A percentile compares a stretch with the other conserved stretches of the same genome.
These are phyloP conservation scores for Tricharina praecox DNA, from an alignment of 495 filamentous ascomycete species.

Conservation along the genomic window DNA sequence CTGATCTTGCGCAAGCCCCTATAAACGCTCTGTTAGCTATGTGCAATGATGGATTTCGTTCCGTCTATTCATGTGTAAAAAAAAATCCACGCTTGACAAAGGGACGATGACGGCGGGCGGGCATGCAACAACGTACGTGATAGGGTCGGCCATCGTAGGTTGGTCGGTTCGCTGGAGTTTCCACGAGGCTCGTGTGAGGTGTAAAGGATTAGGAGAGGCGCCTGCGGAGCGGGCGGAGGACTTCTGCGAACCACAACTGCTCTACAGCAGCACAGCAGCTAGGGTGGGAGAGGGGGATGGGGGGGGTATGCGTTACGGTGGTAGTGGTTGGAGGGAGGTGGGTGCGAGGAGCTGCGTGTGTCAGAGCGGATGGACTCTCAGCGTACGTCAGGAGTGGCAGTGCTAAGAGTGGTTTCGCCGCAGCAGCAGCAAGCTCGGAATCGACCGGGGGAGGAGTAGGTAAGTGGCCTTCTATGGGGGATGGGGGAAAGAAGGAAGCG, in stretches of 20 bases:
- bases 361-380: slow-evolving; percentile 3
- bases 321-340: no score
- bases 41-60: no score
- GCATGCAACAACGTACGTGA: slow-evolving; percentile 2
- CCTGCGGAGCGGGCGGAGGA: background rate
- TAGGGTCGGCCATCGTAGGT: slow-evolving; percentile 4
- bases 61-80: background rate
- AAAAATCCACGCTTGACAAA: no score
- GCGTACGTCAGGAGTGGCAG: slow-evolving; percentile 33
- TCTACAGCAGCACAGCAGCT: background rate
- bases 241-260: background rate
- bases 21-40: background rate
- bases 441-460: no score
- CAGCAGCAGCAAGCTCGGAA: slow-evolving; percentile 3
- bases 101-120: no score
- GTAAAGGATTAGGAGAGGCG: background rate
- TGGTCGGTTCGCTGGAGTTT: background rate
- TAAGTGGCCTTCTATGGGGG: no score
- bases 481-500: no score
- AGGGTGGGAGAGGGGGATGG: no score
- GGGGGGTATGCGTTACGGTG: no score
- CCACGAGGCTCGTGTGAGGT: background rate
- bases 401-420: slow-evolving; percentile 32
- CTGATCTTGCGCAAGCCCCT: slow-evolving; percentile 42
- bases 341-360: background rate